A percentile compares a stretch with the other conserved stretches of the same genome.
Evolutionary conservation across 2,329 filamentous ascomycete species (phyloP).

Genomic region (Zasmidium cellare): DNA sequence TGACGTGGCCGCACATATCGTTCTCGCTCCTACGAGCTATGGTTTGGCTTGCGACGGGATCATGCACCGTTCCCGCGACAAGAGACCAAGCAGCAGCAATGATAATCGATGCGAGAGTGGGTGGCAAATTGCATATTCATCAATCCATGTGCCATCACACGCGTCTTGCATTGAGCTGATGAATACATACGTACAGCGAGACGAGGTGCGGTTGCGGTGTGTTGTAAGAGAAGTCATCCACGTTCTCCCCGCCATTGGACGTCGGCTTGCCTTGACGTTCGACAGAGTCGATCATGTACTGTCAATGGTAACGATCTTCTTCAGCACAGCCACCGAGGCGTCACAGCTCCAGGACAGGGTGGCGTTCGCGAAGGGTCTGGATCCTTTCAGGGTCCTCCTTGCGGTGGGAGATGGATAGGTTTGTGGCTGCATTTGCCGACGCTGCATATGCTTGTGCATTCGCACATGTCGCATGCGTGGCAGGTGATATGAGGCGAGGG

Average conservation of each 20-base stretch:
- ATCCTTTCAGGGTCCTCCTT: not conserved
- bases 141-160: slow-evolving; percentile 7
- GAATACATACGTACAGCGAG: too few relatives aligned
- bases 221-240: not conserved
- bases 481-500: not conserved
- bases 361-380: not conserved
- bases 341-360: too few relatives aligned
- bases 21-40: not conserved
- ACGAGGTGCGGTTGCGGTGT: not conserved
- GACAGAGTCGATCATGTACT: not conserved
- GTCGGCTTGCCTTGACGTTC: too few relatives aligned
- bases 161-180: slow-evolving; percentile 10
- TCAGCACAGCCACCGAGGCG: slow-evolving; percentile 1
- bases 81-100: not conserved
- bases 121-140: slow-evolving; percentile 1
- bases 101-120: not conserved
- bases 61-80: too few relatives aligned
- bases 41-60: not conserved
- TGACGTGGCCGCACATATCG: slow-evolving; percentile 1
- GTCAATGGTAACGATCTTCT: not conserved
- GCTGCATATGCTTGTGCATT: not conserved
- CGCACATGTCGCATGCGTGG: not conserved
- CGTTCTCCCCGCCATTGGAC: not conserved
- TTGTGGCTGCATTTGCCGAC: not conserved
- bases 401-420: not conserved